Evolutionary conservation across 495 filamentous ascomycete genomes (phyloP).

Genomic region (Hypoxylon rickii): DNA sequence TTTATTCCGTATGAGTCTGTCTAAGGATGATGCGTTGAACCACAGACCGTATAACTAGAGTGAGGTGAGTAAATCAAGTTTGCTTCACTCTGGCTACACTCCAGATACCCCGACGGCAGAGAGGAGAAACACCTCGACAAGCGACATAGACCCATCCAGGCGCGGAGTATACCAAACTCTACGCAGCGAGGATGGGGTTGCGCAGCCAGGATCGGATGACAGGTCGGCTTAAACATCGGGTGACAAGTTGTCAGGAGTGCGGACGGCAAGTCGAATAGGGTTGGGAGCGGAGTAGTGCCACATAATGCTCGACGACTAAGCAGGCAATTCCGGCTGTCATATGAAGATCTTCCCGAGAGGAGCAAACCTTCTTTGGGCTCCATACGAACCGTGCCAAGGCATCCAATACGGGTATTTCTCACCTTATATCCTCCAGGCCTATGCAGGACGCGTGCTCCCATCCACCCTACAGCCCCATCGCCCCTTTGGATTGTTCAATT

Average conservation of each 20-base stretch:
- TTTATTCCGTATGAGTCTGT: neutral
- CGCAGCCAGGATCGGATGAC: constrained; percentile 2
- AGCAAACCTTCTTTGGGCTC: neutral
- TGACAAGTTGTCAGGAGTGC: constrained; percentile 21
- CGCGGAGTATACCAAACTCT: neutral
- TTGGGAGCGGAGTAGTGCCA: constrained; percentile 9
- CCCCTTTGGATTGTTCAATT: no score
- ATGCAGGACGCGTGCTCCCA: no score
- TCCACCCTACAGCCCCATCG: no score
- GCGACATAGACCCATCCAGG: neutral
- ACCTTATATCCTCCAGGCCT: no score
- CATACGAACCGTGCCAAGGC: constrained; percentile 1
- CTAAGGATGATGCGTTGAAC: neutral
- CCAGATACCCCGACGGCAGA: neutral
- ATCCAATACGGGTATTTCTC: no score
- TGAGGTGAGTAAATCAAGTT: no score
- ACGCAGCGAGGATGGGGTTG: neutral
- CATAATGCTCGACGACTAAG: constrained; percentile 8
- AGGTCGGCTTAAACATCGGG: constrained; percentile 11
- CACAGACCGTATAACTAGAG: no score
- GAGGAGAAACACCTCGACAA: neutral
- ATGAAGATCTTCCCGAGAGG: constrained; percentile 14
- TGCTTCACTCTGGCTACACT: no score
- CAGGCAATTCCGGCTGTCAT: constrained; percentile 1
- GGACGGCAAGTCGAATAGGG: constrained; percentile 19